Evolutionary conservation across 257 asterid species (phyloP).

Genomic region (Nicotiana benthamiana): DNA sequence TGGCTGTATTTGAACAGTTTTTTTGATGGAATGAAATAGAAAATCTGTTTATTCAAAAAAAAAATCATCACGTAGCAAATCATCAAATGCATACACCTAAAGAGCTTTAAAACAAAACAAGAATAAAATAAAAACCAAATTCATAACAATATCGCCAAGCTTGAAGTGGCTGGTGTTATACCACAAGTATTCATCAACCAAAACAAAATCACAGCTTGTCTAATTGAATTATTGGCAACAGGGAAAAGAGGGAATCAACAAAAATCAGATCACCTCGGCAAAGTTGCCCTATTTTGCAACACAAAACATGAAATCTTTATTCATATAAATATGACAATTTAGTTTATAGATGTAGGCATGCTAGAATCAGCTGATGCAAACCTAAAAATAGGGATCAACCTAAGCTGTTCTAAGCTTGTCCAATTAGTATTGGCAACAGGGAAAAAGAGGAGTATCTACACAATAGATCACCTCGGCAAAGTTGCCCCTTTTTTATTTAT

Average conservation of each 20-base stretch:
- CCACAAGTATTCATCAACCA: conserved; percentile 2
- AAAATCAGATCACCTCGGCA: conserved; percentile 49
- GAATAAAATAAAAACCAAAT: neutral
- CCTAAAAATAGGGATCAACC: neutral
- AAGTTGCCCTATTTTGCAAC: conserved; percentile 21
- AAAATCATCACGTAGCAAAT: conserved; percentile 16
- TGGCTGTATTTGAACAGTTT: too few relatives aligned
- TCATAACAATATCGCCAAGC: neutral
- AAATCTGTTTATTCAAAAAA: too few relatives aligned
- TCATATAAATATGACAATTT: too few relatives aligned
- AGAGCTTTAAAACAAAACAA: neutral
- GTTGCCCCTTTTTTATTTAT: neutral
- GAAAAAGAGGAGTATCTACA: conserved; percentile 13
- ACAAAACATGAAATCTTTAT: too few relatives aligned
- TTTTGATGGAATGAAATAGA: too few relatives aligned
- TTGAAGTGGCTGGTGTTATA: neutral
- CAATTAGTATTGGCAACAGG: conserved; percentile 16
- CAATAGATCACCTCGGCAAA: conserved; percentile 11
- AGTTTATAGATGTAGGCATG: neutral
- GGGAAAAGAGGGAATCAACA: conserved; percentile 62
- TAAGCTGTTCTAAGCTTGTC: neutral
- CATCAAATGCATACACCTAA: neutral
- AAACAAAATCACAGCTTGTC: conserved; percentile 6
- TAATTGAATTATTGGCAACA: conserved; percentile 43
- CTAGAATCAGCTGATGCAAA: neutral